Evolutionary conservation across 192 early-diverging fungal genomes (phyloP).

Genomic region (Coemansia pectinata): DNA sequence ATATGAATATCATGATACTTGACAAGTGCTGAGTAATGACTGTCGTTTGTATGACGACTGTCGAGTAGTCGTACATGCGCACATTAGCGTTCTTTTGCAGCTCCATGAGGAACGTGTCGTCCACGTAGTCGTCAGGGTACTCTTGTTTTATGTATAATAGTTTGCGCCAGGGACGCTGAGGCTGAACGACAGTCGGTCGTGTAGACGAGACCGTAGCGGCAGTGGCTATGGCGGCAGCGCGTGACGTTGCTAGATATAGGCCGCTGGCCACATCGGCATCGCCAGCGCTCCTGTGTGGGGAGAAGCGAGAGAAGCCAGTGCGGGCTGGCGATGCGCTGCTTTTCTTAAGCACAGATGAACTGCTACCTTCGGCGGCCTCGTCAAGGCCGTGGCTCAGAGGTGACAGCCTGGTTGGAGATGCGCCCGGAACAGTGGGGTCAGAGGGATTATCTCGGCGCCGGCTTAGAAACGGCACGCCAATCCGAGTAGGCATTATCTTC

Average conservation of each 20-base stretch:
- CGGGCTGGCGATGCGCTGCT: background rate
- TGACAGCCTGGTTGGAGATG: slow-evolving; percentile 5
- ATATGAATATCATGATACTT: slow-evolving; percentile 84
- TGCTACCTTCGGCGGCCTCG: background rate
- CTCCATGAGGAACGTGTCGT: slow-evolving; percentile 81
- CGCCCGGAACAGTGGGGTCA: background rate
- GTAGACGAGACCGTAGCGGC: background rate
- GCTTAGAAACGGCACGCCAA: slow-evolving; percentile 32
- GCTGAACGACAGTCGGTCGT: slow-evolving; percentile 5
- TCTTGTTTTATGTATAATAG: slow-evolving; percentile 85
- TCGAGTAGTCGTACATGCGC: slow-evolving; percentile 79
- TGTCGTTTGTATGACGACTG: slow-evolving; percentile 70
- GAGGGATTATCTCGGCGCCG: slow-evolving; percentile 24
- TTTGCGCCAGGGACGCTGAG: slow-evolving; percentile 67
- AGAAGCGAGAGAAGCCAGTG: slow-evolving; percentile 5
- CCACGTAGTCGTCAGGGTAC: slow-evolving; percentile 92
- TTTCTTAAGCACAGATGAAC: background rate
- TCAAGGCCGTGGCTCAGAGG: background rate
- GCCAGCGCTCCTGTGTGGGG: background rate
- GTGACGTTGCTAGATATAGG: background rate
- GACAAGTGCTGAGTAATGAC: slow-evolving; percentile 86
- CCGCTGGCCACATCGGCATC: background rate
- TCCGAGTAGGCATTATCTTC: slow-evolving; percentile 28
- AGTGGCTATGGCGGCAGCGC: background rate
- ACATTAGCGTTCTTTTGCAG: slow-evolving; percentile 92